Conservation (phyloP, 1,139 yeast species). For the Geotrichum restrictum region DNA sequence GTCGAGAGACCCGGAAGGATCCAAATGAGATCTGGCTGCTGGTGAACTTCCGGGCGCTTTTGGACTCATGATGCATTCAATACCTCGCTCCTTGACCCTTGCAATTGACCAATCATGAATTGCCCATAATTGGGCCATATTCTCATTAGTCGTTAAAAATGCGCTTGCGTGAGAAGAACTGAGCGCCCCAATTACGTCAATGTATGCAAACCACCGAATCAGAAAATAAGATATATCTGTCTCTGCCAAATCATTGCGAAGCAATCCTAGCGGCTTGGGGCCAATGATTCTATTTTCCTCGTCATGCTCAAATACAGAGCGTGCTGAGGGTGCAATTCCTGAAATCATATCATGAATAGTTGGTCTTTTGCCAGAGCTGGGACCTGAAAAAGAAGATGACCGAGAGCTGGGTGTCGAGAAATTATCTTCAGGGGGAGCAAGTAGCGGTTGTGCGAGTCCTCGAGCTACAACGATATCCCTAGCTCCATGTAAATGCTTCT, state of each 20-base stretch:
- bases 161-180: conserved; percentile 33
- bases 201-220: conserved; percentile 67
- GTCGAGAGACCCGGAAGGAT: conserved; percentile 23
- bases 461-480: conserved; percentile 60
- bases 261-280: conserved; percentile 30
- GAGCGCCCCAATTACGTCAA: conserved; percentile 64
- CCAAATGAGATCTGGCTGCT: neutral
- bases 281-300: conserved; percentile 21
- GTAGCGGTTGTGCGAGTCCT: conserved; percentile 38
- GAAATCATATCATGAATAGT: neutral
- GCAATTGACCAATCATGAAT: conserved; percentile 27
- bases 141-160: conserved; percentile 29
- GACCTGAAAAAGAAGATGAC: neutral
- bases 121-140: conserved; percentile 31
- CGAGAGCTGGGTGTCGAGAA: neutral
- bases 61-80: conserved; percentile 2
- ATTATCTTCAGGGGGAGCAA: neutral
- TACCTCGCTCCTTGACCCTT: conserved; percentile 16
- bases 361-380: neutral
- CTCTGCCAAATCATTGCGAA: conserved; percentile 26
- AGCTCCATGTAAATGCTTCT: conserved; percentile 67
- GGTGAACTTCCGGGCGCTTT: conserved; percentile 4
- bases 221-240: conserved; percentile 56
- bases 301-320: neutral
- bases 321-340: neutral